A percentile compares a stretch with the other conserved stretches of the same genome.
Evolutionary conservation across 352 stramenopile species (phyloP).

Genomic region (Pythium myriotylum): DNA sequence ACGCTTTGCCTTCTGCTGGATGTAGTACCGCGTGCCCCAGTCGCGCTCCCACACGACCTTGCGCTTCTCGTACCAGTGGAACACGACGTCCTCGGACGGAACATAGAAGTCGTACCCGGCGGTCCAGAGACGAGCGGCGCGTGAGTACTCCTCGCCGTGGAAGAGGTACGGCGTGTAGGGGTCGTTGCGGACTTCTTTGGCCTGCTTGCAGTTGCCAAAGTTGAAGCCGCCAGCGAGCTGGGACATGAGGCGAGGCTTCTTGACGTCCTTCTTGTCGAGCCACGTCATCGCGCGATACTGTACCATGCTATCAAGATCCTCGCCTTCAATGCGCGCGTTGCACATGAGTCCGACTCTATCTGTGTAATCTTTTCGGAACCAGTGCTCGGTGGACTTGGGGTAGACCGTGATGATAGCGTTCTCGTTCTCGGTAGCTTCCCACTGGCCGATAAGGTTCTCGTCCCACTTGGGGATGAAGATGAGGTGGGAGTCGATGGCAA

Average conservation of each 20-base stretch:
- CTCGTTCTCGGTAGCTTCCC: constrained; percentile 67
- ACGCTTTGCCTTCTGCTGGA: constrained; percentile 75
- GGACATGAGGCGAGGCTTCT: constrained; percentile 77
- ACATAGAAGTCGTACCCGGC: constrained; percentile 82
- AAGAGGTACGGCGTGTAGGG: constrained; percentile 81
- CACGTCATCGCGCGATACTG: constrained; percentile 72
- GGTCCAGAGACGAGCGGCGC: constrained; percentile 75
- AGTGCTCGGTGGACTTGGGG: constrained; percentile 71
- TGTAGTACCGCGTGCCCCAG: constrained; percentile 65
- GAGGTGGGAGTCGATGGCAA: constrained; percentile 82
- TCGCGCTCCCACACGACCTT: constrained; percentile 85
- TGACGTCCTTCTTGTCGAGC: constrained; percentile 66
- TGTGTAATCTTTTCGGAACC: constrained; percentile 51
- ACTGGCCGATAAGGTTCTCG: constrained; percentile 70
- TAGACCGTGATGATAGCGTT: constrained; percentile 85
- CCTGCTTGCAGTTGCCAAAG: constrained; percentile 74
- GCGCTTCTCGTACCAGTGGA: constrained; percentile 81
- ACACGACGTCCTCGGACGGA: constrained; percentile 70
- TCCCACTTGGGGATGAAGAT: constrained; percentile 81
- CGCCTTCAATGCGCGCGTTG: constrained; percentile 69
- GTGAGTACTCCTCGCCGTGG: constrained; percentile 85
- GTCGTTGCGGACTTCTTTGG: constrained; percentile 77
- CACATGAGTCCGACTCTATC: constrained; percentile 80
- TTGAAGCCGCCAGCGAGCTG: constrained; percentile 83
- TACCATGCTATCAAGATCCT: constrained; percentile 73